A percentile compares a stretch with the other conserved stretches of the same genome.
Conservation (phyloP, 495 filamentous ascomycete genomes). For the Astrocystis sublimbata region DNA sequence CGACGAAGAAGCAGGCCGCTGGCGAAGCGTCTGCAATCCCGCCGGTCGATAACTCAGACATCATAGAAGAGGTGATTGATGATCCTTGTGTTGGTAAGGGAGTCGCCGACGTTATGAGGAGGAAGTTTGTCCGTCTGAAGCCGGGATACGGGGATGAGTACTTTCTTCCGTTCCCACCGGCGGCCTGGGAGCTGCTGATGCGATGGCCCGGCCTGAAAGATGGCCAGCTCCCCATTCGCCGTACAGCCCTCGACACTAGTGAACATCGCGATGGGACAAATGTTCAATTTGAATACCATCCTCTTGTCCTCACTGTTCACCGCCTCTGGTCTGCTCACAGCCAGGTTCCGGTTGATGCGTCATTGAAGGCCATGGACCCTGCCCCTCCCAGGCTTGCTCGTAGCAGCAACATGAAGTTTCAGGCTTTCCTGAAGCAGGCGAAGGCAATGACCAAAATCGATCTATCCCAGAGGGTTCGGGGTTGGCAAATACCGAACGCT, state of each 20-base stretch:
- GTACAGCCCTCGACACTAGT: slow-evolving; percentile 68
- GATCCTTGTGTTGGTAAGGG: slow-evolving; percentile 39
- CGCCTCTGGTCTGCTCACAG: slow-evolving; percentile 65
- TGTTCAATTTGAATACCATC: slow-evolving; percentile 79
- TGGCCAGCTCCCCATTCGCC: slow-evolving; percentile 70
- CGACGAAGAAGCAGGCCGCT: slow-evolving; percentile 22
- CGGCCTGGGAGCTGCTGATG: slow-evolving; percentile 79
- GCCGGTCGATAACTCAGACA: slow-evolving; percentile 84
- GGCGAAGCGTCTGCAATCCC: slow-evolving; percentile 25
- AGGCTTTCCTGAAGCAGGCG: slow-evolving; percentile 70
- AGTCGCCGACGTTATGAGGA: slow-evolving; percentile 29
- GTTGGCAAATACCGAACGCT: slow-evolving; percentile 67
- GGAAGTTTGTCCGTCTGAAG: slow-evolving; percentile 74
- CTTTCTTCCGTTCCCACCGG: slow-evolving; percentile 73
- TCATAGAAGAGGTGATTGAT: slow-evolving; percentile 52
- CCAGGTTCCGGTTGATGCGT: slow-evolving; percentile 55
- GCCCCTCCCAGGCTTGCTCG: slow-evolving; percentile 63
- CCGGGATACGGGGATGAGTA: slow-evolving; percentile 68
- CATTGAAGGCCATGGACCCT: slow-evolving; percentile 57
- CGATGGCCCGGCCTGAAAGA: slow-evolving; percentile 77
- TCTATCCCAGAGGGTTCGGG: slow-evolving; percentile 67
- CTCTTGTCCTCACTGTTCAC: slow-evolving; percentile 82
- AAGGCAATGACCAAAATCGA: slow-evolving; percentile 68
- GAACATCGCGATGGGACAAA: slow-evolving; percentile 65
- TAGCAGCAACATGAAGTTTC: slow-evolving; percentile 65